Base-by-base conservation (phyloP, 139 green algal species). In the Ulvella scutata region DNA sequence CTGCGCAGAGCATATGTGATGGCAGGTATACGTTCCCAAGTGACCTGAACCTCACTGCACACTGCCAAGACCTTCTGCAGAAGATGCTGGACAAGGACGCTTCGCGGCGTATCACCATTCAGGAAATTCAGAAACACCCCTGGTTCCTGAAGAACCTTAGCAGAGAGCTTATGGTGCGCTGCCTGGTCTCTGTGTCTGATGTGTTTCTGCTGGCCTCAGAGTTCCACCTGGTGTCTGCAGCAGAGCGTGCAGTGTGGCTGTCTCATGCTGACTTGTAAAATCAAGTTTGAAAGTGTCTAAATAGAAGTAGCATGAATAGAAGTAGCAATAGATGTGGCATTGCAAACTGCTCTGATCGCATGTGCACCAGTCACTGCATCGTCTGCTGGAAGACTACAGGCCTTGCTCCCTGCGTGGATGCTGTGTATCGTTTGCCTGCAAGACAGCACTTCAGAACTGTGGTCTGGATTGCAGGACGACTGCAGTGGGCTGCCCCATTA, bases 51-150 rank as follows among this genome's bases (percentile, higher is more conserved):
- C 34, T 86, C 1, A 77, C 43, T 2, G 40, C 44, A 4, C 44
- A 74, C 31, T 79, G 78, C 33, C 82, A 82, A 74, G 44, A 74
- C 31, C 76, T 83, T 23, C 74, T 87, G 31, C 51, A 36, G 6
- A 37, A 38, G 37, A 87, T 87, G 81, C 76, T 87, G 26, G 37
- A 75, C n/a, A 78, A 80, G 61, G 76, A 88, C 40, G 74, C 81
- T 0, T 7, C 31, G 2, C 35, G 81, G 62, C 38, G 83, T 3
- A 79, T 75, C 4, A 80, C 44, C 13, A 74, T 82, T 1, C 39
- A 79, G 73, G 77, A 86, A 60, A 38, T 86, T 2, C 35, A 86
- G 38, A 26, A 35, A 23, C 83, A 90, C 74, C 77, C 81, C 40
- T 90, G 82, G 80, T 90, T 87, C 76, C 73, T n/a, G 40, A 76